Conservation (phyloP, 768 basidiomycete genomes). For the Leucosporidium creatinivorum region DNA sequence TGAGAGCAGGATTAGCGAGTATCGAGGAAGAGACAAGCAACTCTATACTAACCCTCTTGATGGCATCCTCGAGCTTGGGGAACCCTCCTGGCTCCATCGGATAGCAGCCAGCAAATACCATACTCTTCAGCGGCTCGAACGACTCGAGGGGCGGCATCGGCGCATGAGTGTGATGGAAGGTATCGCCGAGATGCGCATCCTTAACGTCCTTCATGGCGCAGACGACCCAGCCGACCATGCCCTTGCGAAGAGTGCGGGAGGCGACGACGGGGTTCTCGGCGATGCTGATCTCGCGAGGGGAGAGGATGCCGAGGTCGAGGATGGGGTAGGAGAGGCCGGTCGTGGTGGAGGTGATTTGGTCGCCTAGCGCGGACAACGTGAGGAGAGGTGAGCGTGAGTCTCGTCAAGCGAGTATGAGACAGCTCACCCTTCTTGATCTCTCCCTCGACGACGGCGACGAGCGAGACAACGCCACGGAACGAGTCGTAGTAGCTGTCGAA, state of each 20-base stretch:
- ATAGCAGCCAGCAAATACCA: slow-evolving; percentile 77
- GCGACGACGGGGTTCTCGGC: slow-evolving; percentile 30
- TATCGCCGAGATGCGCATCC: slow-evolving; percentile 93
- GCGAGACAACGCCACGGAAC: slow-evolving; percentile 89
- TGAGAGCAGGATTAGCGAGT: slow-evolving; percentile 12
- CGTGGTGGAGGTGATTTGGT: slow-evolving; percentile 77
- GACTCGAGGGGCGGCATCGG: slow-evolving; percentile 76
- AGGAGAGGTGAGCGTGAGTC: not conserved
- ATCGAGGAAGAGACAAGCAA: not conserved
- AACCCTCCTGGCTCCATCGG: slow-evolving; percentile 88
- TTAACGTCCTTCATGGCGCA: slow-evolving; percentile 98
- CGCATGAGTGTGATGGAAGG: slow-evolving; percentile 66
- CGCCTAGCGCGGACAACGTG: slow-evolving; percentile 51
- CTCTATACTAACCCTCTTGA: slow-evolving; percentile 61
- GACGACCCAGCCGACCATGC: slow-evolving; percentile 34
- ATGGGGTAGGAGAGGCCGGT: slow-evolving; percentile 85
- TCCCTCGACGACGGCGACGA: slow-evolving; percentile 75
- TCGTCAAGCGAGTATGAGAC: not conserved
- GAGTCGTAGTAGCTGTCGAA: slow-evolving; percentile 85
- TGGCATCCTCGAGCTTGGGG: slow-evolving; percentile 88
- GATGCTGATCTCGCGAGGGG: slow-evolving; percentile 79
- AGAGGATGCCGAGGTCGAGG: slow-evolving; percentile 76
- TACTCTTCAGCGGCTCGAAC: slow-evolving; percentile 85
- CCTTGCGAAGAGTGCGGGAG: slow-evolving; percentile 11
- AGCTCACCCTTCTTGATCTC: slow-evolving; percentile 66